Base-by-base conservation (phyloP, 257 asterid genomes). In the Ajuga chamaepitys region DNA sequence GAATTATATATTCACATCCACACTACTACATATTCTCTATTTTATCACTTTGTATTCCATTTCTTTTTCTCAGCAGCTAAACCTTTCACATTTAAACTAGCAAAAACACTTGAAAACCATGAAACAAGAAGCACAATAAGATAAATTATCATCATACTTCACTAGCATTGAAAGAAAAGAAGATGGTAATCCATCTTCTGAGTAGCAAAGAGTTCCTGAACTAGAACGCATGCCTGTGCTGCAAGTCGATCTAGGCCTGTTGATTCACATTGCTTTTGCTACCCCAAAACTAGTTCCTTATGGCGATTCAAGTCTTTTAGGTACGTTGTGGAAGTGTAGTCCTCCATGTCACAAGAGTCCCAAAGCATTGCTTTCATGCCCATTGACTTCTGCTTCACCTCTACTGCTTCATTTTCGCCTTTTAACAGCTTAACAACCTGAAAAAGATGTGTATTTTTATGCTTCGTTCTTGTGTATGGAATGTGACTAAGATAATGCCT, bases 271-370 rank as follows among this genome's bases (percentile, higher is more conserved):
- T 28, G 34, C 24, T 7, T 26, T 16, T 7, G 35, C 78, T 75
- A 88, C 79, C 90, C 99, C 99, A 90, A 86, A 6, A 83, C 85
- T 9, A 94, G 95, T 67, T 94, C 82, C 96, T 74, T 86, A 67
- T 94, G 99, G 24, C 97, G 97, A 77, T 79, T 81, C 38, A 90
- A 82, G 77, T 94, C 96, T 66, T 86, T 85, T 45, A 83, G 75
- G 70, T 94, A 94, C 8, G 91, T 80, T 5, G 95, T 85, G 30
- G 75, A 73, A 14, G 86, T 62, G 79, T 94, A 90, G 35, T 85
- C 96, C 22, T 94, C 97, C 85, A 88, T 61, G 75, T 88, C 96
- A 38, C 88, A 81, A 14, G 89, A 79, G 58, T 90, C 95, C 65
- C 86, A 71, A 1, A 88, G 57, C 66, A 85, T 41, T 17, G 95